These are phyloP conservation scores for Neopestalotiopsis rosae DNA, from an alignment of 2,329 filamentous ascomycete genomes.

Conservation along the genomic window DNA sequence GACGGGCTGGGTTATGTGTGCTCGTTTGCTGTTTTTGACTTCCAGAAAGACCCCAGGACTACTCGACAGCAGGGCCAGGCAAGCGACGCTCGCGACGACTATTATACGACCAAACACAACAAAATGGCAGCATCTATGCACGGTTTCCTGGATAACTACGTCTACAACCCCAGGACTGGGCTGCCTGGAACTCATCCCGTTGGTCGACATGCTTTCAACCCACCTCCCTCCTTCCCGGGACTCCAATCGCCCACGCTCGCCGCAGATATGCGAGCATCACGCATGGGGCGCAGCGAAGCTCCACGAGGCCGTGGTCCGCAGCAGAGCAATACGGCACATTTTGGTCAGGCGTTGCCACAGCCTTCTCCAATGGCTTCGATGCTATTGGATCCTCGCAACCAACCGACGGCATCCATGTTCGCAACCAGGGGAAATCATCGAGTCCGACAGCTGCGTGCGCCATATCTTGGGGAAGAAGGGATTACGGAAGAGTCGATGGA, in stretches of 20 bases:
- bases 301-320: constrained; percentile 46
- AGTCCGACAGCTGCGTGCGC: constrained; percentile 49
- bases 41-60: constrained; percentile 76
- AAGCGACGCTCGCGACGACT: constrained; percentile 83
- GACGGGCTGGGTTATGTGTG: constrained; percentile 96
- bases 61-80: constrained; percentile 43
- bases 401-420: constrained; percentile 60
- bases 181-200: constrained; percentile 63
- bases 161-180: constrained; percentile 73
- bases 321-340: constrained; percentile 46
- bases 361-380: constrained; percentile 75
- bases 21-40: constrained; percentile 96
- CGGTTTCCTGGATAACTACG: constrained; percentile 92
- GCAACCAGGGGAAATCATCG: constrained; percentile 53
- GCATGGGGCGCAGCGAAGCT: constrained; percentile 51
- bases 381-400: constrained; percentile 77
- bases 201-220: constrained; percentile 68
- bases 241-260: constrained; percentile 67
- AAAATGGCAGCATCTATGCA: constrained; percentile 99
- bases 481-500: constrained; percentile 63
- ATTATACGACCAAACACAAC: constrained; percentile 92
- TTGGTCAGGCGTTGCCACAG: constrained; percentile 51
- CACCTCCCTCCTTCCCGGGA: constrained; percentile 76
- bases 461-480: constrained; percentile 52
- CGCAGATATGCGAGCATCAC: constrained; percentile 60